A percentile compares a stretch with the other conserved stretches of the same genome.
Evolutionary conservation across 2,329 filamentous ascomycete species (phyloP).

Genomic region (Aspergillus sp.): DNA sequence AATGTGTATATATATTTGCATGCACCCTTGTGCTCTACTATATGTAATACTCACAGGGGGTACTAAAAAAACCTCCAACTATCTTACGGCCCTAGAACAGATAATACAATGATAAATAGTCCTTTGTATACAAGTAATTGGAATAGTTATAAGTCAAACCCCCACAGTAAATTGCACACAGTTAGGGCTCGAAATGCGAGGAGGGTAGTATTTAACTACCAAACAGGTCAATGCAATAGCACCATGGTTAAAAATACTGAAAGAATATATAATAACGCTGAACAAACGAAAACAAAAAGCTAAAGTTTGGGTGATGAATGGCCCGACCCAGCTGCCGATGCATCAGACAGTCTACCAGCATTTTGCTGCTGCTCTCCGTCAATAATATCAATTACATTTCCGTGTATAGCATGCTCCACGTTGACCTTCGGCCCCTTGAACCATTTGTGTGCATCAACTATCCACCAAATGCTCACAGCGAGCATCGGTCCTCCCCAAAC

Average conservation of each 20-base stretch:
- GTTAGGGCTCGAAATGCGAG: no score
- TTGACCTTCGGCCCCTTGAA: constrained; percentile 71
- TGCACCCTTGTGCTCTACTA: no score
- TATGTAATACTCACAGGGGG: no score
- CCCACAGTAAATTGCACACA: no score
- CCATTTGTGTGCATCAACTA: constrained; percentile 64
- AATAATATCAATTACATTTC: constrained; percentile 23
- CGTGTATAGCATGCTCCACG: constrained; percentile 52
- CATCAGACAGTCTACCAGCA: not conserved
- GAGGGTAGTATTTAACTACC: no score
- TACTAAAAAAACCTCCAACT: no score
- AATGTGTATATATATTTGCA: no score
- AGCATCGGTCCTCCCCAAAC: constrained; percentile 67
- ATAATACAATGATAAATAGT: no score
- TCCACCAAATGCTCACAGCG: constrained; percentile 60
- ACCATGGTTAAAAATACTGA: not conserved
- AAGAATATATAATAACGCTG: not conserved
- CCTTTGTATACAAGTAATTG: no score
- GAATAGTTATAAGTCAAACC: no score
- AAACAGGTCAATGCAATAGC: not conserved
- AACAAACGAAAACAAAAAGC: not conserved
- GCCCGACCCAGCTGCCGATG: constrained; percentile 8
- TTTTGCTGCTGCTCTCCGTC: constrained; percentile 16
- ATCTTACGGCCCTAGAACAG: no score
- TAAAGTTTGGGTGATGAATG: not conserved